A percentile compares a stretch with the other conserved stretches of the same genome.
Conservation (phyloP, 2,329 filamentous ascomycete genomes). For the Neopestalotiopsis clavispora region DNA sequence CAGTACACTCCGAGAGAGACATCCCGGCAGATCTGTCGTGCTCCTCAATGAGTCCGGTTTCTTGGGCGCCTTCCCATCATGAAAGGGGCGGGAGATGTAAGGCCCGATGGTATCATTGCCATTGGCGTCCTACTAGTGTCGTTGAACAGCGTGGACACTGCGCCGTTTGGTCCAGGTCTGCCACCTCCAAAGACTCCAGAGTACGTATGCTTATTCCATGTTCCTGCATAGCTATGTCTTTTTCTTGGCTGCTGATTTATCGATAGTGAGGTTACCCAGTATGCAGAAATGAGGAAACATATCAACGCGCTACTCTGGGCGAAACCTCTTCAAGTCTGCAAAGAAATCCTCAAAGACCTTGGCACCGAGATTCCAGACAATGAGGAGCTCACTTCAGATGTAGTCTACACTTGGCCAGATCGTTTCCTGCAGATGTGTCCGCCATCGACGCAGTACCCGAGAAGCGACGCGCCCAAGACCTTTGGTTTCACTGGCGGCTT, state of each 20-base stretch:
- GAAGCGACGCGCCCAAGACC: slow-evolving; percentile 18
- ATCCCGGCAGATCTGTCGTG: slow-evolving; percentile 15
- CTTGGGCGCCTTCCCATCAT: slow-evolving; percentile 16
- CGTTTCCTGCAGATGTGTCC: slow-evolving; percentile 20
- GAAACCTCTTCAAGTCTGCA: slow-evolving; percentile 1
- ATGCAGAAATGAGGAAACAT: slow-evolving; percentile 12
- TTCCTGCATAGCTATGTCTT: background rate
- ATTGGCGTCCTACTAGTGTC: slow-evolving; percentile 13
- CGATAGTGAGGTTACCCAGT: slow-evolving; percentile 14
- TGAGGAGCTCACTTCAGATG: background rate
- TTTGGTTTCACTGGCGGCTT: slow-evolving; percentile 7
- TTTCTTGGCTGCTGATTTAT: background rate
- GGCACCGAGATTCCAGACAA: background rate
- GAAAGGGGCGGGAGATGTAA: slow-evolving; percentile 13
- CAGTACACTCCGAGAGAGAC: slow-evolving; percentile 4
- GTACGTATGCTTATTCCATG: background rate
- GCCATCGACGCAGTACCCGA: slow-evolving; percentile 11
- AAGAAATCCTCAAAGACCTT: slow-evolving; percentile 7
- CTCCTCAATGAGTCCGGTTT: slow-evolving; percentile 15
- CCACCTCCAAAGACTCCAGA: slow-evolving; percentile 12
- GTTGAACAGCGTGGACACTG: slow-evolving; percentile 15
- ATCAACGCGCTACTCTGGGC: background rate
- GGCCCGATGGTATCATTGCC: slow-evolving; percentile 14
- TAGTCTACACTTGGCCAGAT: slow-evolving; percentile 16
- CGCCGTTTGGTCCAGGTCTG: slow-evolving; percentile 14